phyloP scores from a whole-genome alignment of 1,139 yeast species.

The Meyerozyma elateridarum region DNA sequence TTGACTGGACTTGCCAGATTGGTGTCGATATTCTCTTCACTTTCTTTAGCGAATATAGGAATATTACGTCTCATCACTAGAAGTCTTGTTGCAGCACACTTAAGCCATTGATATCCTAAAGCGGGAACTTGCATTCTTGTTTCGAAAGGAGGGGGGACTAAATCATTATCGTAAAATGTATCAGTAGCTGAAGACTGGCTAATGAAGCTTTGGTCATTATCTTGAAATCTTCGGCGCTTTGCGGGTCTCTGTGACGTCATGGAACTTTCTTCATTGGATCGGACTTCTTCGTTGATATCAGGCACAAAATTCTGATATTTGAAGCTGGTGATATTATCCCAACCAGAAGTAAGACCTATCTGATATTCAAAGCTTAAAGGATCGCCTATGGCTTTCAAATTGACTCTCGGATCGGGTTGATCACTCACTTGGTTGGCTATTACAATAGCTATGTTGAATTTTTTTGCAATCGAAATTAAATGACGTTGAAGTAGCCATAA shows the following conservation, averaged over 20 bases:
- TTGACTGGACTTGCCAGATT: too few species aligned
- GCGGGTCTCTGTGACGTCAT: neutral
- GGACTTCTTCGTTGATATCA: neutral
- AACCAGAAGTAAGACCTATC: conserved; percentile 68
- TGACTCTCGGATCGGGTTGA: conserved; percentile 24
- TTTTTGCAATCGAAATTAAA: conserved; percentile 46
- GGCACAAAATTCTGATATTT: conserved; percentile 12
- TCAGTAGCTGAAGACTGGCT: neutral
- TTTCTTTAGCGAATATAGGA: too few species aligned
- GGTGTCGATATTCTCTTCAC: too few species aligned
- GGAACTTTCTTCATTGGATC: neutral
- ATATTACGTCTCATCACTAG: conserved; percentile 31
- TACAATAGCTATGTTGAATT: conserved; percentile 55
- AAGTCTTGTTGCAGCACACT: conserved; percentile 27
- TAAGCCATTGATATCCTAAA: conserved; percentile 40
- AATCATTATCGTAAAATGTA: neutral
- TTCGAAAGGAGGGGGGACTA: conserved; percentile 2
- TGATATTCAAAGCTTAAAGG: conserved; percentile 63
- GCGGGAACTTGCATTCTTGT: conserved; percentile 32
- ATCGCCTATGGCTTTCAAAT: conserved; percentile 21
- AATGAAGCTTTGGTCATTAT: neutral
- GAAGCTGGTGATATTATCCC: conserved; percentile 47
- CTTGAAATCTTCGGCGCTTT: neutral
- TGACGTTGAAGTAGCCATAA: conserved; percentile 42
- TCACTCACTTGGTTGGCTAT: conserved; percentile 82